Conservation (phyloP, 768 basidiomycete species). For the Suillus americanus region DNA sequence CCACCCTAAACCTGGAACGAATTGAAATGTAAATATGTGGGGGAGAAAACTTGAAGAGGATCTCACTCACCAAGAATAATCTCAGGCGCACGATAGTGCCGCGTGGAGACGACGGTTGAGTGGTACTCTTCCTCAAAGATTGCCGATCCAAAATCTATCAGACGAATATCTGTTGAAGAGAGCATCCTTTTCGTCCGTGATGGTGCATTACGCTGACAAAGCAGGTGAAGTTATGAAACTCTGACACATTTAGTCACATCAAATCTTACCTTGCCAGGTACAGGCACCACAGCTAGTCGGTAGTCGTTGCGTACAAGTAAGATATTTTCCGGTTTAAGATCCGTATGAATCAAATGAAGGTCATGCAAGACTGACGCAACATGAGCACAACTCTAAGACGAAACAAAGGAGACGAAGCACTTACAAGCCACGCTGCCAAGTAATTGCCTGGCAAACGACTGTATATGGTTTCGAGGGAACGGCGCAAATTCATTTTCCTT, state of each 20-base stretch:
- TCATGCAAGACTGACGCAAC: conserved; percentile 77
- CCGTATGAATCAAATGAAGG: conserved; percentile 91
- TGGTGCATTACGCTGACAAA: conserved; percentile 57
- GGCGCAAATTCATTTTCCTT: conserved; percentile 97
- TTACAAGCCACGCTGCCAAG: conserved; percentile 91
- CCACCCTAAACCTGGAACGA: conserved; percentile 84
- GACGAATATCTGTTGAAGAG: conserved; percentile 84
- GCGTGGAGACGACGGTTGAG: conserved; percentile 95
- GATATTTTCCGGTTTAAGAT: conserved; percentile 99
- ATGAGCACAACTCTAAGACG: not conserved
- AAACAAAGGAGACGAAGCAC: conserved; percentile 33
- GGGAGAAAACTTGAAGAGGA: conserved; percentile 3
- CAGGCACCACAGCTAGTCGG: conserved; percentile 55
- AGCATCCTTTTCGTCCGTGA: conserved; percentile 76
- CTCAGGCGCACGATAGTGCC: conserved; percentile 98
- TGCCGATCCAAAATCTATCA: conserved; percentile 98
- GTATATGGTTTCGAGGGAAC: conserved; percentile 95
- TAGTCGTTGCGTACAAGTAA: conserved; percentile 86
- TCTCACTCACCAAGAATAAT: conserved; percentile 87
- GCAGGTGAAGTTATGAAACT: conserved; percentile 15
- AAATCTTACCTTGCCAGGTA: conserved; percentile 61
- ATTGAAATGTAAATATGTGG: conserved; percentile 15
- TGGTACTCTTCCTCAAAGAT: conserved; percentile 99
- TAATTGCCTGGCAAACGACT: conserved; percentile 90
- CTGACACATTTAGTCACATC: conserved; percentile 5